Conservation (phyloP, 352 stramenopile species). For the Saprolegnia diclina region DNA sequence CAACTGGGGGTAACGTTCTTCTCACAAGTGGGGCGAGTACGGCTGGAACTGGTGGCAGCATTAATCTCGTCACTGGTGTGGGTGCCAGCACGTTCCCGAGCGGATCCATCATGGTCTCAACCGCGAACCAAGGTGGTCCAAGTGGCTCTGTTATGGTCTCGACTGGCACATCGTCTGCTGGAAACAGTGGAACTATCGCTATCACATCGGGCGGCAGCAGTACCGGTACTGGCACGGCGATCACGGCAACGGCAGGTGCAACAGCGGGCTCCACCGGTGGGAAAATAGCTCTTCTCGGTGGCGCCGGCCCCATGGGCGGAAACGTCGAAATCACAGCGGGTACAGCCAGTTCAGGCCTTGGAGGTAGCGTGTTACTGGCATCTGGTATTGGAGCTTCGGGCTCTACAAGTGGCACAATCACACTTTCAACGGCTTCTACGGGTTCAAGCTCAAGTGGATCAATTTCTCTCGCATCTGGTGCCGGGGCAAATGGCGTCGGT, state of each 20-base stretch:
- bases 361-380: slow-evolving; percentile 52
- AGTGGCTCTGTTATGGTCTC: slow-evolving; percentile 36
- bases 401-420: slow-evolving; percentile 30
- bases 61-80: slow-evolving; percentile 43
- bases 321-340: slow-evolving; percentile 71
- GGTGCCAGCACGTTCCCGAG: slow-evolving; percentile 50
- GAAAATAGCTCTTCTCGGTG: slow-evolving; percentile 42
- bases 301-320: slow-evolving; percentile 67
- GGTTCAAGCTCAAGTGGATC: slow-evolving; percentile 48
- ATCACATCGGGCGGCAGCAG: slow-evolving; percentile 54
- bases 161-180: slow-evolving; percentile 46
- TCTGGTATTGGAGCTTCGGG: slow-evolving; percentile 36
- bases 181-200: slow-evolving; percentile 52
- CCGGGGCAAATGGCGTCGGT: slow-evolving; percentile 52
- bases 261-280: slow-evolving; percentile 50
- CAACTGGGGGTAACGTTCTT: slow-evolving; percentile 12
- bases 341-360: slow-evolving; percentile 35
- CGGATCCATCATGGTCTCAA: slow-evolving; percentile 41
- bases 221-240: slow-evolving; percentile 48
- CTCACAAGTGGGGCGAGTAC: slow-evolving; percentile 14
- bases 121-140: slow-evolving; percentile 25
- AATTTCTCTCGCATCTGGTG: slow-evolving; percentile 40
- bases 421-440: neutral
- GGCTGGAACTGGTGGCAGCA: slow-evolving; percentile 44
- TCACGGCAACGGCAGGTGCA: slow-evolving; percentile 57